Conservation (phyloP, 257 asterid species). For the Primulina tabacum region DNA sequence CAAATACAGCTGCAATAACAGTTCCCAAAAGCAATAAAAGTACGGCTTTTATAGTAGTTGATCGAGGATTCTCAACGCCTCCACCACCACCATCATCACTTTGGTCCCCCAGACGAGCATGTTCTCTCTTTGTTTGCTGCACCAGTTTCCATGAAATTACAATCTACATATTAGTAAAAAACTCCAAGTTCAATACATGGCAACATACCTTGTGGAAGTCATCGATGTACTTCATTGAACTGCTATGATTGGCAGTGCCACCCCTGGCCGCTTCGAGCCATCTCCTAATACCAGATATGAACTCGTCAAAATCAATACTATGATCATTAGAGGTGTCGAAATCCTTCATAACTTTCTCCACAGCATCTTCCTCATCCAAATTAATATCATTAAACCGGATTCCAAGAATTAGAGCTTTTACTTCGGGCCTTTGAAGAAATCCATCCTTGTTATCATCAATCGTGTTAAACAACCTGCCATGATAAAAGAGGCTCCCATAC, state of each 20-base stretch:
- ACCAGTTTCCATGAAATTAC: constrained; percentile 14
- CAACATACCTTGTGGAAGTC: constrained; percentile 60
- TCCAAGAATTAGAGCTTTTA: constrained; percentile 71
- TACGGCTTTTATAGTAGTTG: constrained; percentile 56
- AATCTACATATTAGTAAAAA: not conserved
- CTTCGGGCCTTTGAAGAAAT: constrained; percentile 52
- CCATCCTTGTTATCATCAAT: constrained; percentile 65
- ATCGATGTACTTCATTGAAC: constrained; percentile 53
- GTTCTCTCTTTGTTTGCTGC: constrained; percentile 81
- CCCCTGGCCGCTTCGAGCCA: constrained; percentile 76
- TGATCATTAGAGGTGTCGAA: constrained; percentile 59
- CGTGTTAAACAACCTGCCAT: constrained; percentile 55
- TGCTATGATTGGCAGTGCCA: constrained; percentile 33
- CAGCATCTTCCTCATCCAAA: constrained; percentile 58
- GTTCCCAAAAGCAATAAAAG: constrained; percentile 70
- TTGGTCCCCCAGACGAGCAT: constrained; percentile 54
- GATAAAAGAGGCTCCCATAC: constrained; percentile 16
- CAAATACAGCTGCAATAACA: constrained; percentile 82
- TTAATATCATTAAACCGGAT: constrained; percentile 59
- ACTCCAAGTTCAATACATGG: constrained; percentile 4
- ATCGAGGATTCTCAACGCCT: constrained; percentile 49
- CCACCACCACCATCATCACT: constrained; percentile 63
- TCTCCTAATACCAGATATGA: constrained; percentile 49
- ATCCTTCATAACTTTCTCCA: constrained; percentile 61
- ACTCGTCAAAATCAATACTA: constrained; percentile 46